Base-by-base conservation (phyloP, 1,284 basidiomycete genomes). In the Microbotryum scabiosae region DNA sequence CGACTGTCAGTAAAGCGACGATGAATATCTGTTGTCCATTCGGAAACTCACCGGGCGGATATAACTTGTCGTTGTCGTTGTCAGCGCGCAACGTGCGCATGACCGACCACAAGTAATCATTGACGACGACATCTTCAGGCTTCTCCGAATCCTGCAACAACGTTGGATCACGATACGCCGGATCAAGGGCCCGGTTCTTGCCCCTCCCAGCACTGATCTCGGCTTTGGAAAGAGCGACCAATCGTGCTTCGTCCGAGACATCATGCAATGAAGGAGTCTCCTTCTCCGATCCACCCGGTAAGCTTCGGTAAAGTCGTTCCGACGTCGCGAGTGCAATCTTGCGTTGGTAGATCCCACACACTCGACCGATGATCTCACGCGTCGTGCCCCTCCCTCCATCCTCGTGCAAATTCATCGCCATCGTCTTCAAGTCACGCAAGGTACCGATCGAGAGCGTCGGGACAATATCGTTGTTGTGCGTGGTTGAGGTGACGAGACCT, bases 351-450 rank as follows among this genome's bases (percentile, higher is more conserved):
- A 73, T 57, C 14, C 72, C 72, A 36, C 75, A 55, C 20, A 78
- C 77, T 51, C 76, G 70, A 9, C 75, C 76, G 23, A 81, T 75
- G 56, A 81, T 79, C 67, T 80, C 78, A 57, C 78, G 76, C 18
- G 78, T 77, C 4, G 78, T 67, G 18, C 66, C 68, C 16, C 66
- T 70, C 36, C 72, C 72, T 4, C 70, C 69, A 59, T 79, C 77
- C 54, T 78, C 76, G 51, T 73, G 73, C 56, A 79, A 69, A 1
- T 75, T 76, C 54, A 71, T 64, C 4, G 79, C 77, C 41, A 79
- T 73, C 63, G 76, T 78, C 69, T 77, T 78, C 48, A 81, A 72
- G 68, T 81, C 79, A 46, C 76, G 72, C 23, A 81, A 68, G 9
- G 75, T 72, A 7, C 79, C 79, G 32, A 81, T 70, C 44, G 75